A percentile compares a stretch with the other conserved stretches of the same genome.
These are phyloP conservation scores for Pseudogymnoascus sp. DNA, from an alignment of 2,329 filamentous ascomycete species.

Conservation along the genomic window DNA sequence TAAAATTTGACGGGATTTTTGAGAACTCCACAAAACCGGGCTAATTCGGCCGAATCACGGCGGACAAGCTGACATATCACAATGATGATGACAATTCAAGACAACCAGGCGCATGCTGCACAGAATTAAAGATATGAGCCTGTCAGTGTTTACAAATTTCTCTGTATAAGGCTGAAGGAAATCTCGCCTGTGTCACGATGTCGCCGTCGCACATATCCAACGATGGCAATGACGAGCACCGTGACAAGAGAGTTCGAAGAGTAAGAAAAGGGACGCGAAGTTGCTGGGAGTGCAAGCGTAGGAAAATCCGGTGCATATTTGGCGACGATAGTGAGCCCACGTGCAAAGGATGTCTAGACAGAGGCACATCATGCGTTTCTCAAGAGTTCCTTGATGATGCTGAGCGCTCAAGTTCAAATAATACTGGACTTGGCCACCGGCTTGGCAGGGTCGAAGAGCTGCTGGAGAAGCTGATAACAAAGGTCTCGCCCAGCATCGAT, in stretches of 20 bases:
- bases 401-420: constrained; percentile 20
- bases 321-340: constrained; percentile 30
- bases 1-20: neutral
- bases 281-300: constrained; percentile 53
- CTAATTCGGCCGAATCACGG: neutral
- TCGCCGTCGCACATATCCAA: neutral
- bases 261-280: constrained; percentile 45
- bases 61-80: constrained; percentile 1
- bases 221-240: constrained; percentile 19
- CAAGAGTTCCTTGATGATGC: constrained; percentile 29
- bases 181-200: neutral
- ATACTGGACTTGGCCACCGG: constrained; percentile 23
- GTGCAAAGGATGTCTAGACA: constrained; percentile 41
- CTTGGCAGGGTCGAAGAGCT: constrained; percentile 26
- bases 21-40: neutral
- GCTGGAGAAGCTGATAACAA: constrained; percentile 24
- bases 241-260: constrained; percentile 21
- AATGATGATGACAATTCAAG: constrained; percentile 6
- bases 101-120: neutral
- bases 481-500: constrained; percentile 21
- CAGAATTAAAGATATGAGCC: neutral
- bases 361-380: constrained; percentile 29
- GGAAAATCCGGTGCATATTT: constrained; percentile 46
- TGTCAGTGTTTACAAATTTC: neutral
- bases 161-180: neutral